Percentiles rank a stretch among this genome's conserved stretches.
Conservation (phyloP, 805 yeast genomes). For the Danielozyma ontarioensis region DNA sequence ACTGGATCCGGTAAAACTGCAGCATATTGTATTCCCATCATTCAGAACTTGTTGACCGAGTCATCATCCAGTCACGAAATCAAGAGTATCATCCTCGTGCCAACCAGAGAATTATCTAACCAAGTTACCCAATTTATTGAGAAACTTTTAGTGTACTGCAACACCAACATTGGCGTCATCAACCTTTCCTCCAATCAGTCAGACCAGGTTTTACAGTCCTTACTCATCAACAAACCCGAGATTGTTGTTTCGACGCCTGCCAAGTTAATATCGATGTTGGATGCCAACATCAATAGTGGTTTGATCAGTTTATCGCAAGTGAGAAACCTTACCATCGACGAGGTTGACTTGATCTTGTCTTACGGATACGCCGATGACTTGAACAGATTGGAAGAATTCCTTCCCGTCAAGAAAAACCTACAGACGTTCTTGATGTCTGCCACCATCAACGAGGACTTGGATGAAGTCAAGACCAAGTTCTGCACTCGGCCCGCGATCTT, state of each 20-base stretch:
- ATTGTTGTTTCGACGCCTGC: conserved; percentile 86
- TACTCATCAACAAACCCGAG: conserved; percentile 72
- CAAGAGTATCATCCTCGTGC: conserved; percentile 75
- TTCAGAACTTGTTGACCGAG: conserved; percentile 63
- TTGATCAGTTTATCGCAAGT: conserved; percentile 51
- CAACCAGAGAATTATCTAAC: conserved; percentile 85
- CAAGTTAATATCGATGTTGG: conserved; percentile 54
- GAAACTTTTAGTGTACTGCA: conserved; percentile 65
- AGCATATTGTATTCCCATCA: conserved; percentile 82
- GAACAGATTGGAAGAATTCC: conserved; percentile 51
- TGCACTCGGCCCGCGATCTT: conserved; percentile 82
- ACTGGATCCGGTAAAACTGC: conserved; percentile 97
- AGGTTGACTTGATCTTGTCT: conserved; percentile 84
- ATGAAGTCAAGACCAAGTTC: conserved; percentile 66
- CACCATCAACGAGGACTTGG: conserved; percentile 70
- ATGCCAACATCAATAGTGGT: conserved; percentile 25
- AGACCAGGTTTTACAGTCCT: conserved; percentile 65
- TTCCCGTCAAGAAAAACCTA: conserved; percentile 69
- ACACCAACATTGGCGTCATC: conserved; percentile 54
- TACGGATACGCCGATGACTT: conserved; percentile 91
- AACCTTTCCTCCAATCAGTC: conserved; percentile 65
- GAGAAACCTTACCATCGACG: conserved; percentile 80
- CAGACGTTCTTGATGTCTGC: conserved; percentile 97
- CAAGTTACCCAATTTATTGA: conserved; percentile 75
- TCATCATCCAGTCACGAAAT: conserved; percentile 23